Conservation (phyloP, 1,139 yeast species). For the Debaryomyces coudertii region DNA sequence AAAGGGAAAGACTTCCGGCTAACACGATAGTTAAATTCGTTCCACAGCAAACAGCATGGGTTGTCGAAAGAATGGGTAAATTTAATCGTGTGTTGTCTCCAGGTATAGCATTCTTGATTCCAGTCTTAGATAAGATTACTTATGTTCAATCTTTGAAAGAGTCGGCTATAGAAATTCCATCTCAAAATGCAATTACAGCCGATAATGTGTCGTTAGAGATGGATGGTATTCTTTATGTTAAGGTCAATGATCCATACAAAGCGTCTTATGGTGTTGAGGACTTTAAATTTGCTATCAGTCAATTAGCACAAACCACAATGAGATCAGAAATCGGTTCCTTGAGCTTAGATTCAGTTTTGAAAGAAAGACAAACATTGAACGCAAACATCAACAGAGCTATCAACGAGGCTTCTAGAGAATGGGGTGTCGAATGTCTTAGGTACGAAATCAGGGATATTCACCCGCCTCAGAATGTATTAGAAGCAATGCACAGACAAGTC, state of each 20-base stretch:
- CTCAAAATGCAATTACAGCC: conserved; percentile 82
- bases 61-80: conserved; percentile 90
- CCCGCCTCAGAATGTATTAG: conserved; percentile 85
- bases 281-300: conserved; percentile 82
- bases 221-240: conserved; percentile 81
- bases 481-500: conserved; percentile 90
- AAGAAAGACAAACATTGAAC: conserved; percentile 75
- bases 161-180: conserved; percentile 79
- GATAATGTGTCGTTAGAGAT: conserved; percentile 84
- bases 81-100: conserved; percentile 76
- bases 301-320: conserved; percentile 90
- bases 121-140: conserved; percentile 72
- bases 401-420: conserved; percentile 81
- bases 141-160: conserved; percentile 85
- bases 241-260: conserved; percentile 79
- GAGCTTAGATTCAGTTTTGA: conserved; percentile 74
- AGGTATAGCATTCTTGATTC: conserved; percentile 74
- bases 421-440: conserved; percentile 87
- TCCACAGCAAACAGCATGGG: conserved; percentile 91
- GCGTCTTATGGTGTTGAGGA: conserved; percentile 91
- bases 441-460: conserved; percentile 88
- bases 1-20: conserved; percentile 66
- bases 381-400: conserved; percentile 74
- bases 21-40: conserved; percentile 78
- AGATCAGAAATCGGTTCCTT: conserved; percentile 84